phyloP scores from a whole-genome alignment of 495 filamentous ascomycete genomes.

The Aspergillus kassunensis region DNA sequence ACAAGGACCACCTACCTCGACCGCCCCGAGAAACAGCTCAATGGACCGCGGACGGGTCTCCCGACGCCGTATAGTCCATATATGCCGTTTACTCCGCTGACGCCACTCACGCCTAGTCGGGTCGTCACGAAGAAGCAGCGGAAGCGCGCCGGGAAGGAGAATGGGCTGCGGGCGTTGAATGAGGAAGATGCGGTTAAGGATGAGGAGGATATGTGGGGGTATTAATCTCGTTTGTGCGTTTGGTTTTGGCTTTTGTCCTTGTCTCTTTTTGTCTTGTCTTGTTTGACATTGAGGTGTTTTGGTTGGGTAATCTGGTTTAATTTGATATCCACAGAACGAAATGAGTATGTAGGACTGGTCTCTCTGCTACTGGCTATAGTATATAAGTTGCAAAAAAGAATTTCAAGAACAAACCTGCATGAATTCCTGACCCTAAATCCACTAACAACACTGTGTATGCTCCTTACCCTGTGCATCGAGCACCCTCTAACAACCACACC shows the following conservation, averaged over 20 bases:
- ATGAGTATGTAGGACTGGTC: neutral
- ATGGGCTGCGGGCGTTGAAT: constrained; percentile 37
- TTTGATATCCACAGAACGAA: constrained; percentile 3
- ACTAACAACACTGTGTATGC: too few species aligned
- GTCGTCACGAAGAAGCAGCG: constrained; percentile 72
- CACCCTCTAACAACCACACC: neutral
- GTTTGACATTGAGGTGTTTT: neutral
- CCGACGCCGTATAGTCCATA: constrained; percentile 86
- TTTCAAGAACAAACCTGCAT: too few species aligned
- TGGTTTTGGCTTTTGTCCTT: neutral
- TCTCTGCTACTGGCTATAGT: too few species aligned
- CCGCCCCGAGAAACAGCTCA: constrained; percentile 50
- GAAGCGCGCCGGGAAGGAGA: constrained; percentile 48
- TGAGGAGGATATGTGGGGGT: constrained; percentile 57
- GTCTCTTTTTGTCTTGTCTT: neutral
- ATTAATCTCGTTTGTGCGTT: constrained; percentile 10
- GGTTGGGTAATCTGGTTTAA: neutral
- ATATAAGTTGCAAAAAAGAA: neutral
- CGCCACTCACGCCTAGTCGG: constrained; percentile 77
- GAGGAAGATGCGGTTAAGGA: constrained; percentile 49
- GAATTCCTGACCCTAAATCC: too few species aligned
- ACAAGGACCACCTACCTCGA: constrained; percentile 81
- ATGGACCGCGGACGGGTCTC: constrained; percentile 67
- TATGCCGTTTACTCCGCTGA: constrained; percentile 84
- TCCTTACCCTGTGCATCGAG: too few species aligned